phyloP scores from a whole-genome alignment of 2,329 filamentous ascomycete genomes.

The Sporothrix pallida region DNA sequence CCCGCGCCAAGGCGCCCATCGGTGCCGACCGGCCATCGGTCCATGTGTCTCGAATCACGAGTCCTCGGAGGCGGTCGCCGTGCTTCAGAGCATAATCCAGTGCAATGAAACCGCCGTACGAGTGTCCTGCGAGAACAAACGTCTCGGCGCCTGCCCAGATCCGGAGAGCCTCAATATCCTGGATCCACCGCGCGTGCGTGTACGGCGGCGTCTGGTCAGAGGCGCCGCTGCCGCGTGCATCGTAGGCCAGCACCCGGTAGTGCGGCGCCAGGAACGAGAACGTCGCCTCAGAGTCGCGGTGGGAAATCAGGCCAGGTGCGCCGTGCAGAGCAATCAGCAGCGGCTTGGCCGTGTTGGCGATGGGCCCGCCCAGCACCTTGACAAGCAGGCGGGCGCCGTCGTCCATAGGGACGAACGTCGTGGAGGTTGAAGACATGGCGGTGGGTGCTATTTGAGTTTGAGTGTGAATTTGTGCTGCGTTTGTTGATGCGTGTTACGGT shows the following conservation, averaged over 20 bases:
- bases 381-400: conserved; percentile 11
- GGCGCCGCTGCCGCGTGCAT: conserved; percentile 18
- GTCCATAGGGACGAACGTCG: conserved; percentile 11
- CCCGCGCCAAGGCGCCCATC: background rate
- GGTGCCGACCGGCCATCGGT: background rate
- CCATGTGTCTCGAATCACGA: conserved; percentile 11
- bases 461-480: background rate
- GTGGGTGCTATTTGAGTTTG: background rate
- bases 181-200: conserved; percentile 5
- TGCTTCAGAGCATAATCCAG: background rate
- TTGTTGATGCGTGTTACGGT: background rate
- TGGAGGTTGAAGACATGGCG: background rate
- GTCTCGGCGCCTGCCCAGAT: conserved; percentile 7
- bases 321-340: conserved; percentile 5
- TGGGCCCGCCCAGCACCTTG: conserved; percentile 17
- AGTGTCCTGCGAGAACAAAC: conserved; percentile 11
- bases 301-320: conserved; percentile 1
- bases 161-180: background rate
- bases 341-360: conserved; percentile 17
- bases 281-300: background rate
- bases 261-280: background rate
- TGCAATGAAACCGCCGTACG: background rate
- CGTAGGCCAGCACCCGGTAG: conserved; percentile 13
- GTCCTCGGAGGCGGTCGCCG: background rate
- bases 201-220: conserved; percentile 15